Evolutionary conservation across 2,329 filamentous ascomycete genomes (phyloP), one percentile per base, ranked within the genome.

Genomic region (Phialocephala subalpina): DNA sequence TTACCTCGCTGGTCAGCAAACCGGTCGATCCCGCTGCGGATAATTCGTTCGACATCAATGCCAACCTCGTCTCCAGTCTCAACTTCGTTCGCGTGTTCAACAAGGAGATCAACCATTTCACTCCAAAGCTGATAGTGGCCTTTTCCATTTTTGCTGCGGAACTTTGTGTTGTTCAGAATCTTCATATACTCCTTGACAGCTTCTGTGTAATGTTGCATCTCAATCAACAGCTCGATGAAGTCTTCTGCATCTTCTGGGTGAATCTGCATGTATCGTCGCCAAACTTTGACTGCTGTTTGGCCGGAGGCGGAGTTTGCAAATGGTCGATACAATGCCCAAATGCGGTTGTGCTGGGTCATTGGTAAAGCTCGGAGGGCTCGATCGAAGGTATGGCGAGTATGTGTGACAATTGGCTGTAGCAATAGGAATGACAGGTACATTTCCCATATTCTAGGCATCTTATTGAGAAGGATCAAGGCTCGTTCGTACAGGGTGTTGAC

Each of bases 391-490:
- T 90, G 89, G 66, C 96, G 89, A 29, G 93, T 97, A 64, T 89
- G 85, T 8, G 95, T 97, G 67, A 99, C 89, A 62, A 97, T 83
- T n/a, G 96, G 96, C 78, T 99, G 96, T 75, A 92, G 89, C 77
- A 95, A 88, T 65, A 99, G 84, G 76, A 99, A 98, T 58, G 87
- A 87, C 68, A 99, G 88, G 78, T 97, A 99, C 89, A 98, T 93
- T 78, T 97, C 94, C 97, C 96, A 99, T 77, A 99, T 96, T 72
- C 89, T 88, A 27, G 97, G 96, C 96, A 99, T 99, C 82, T 99
- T 99, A 82, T 99, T 97, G 68, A 99, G 86, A 47, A 99, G 85
- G 65, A 97, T 92, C 60, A 99, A 82, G 3, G 96, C 94, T 73
- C 93, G 88, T 81, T 99, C 96, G 77, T 97, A 99, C 47, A 98